phyloP scores from a whole-genome alignment of 192 early-diverging fungal genomes.

The Gamsiella multidivaricata region DNA sequence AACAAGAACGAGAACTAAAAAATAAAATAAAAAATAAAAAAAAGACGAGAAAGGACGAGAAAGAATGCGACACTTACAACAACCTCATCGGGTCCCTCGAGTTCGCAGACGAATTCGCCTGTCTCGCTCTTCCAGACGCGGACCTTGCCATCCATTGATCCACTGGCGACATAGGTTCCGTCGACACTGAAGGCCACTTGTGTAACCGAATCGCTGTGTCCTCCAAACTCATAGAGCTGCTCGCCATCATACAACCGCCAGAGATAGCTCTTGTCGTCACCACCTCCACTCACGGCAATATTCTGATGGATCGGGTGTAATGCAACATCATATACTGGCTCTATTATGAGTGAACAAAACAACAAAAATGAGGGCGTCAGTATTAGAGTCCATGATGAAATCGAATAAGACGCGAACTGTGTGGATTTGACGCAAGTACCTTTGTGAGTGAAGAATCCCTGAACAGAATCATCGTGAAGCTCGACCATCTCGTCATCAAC shows the following conservation, averaged over 20 bases:
- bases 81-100: constrained; percentile 94
- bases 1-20: neutral
- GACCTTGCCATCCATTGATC: constrained; percentile 96
- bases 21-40: neutral
- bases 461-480: constrained; percentile 85
- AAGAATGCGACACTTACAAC: constrained; percentile 61
- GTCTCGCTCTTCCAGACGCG: constrained; percentile 74
- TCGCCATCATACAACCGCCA: constrained; percentile 91
- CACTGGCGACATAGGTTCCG: constrained; percentile 88
- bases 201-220: constrained; percentile 90
- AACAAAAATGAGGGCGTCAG: neutral
- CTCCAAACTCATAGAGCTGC: constrained; percentile 72
- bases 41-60: neutral
- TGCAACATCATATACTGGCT: constrained; percentile 88
- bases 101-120: constrained; percentile 68
- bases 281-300: constrained; percentile 87
- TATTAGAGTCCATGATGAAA: no score
- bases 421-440: constrained; percentile 60
- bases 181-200: constrained; percentile 84
- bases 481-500: constrained; percentile 68
- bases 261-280: constrained; percentile 91
- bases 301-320: constrained; percentile 78
- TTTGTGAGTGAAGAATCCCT: constrained; percentile 92
- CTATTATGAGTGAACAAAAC: constrained; percentile 41
- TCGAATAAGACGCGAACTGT: no score